These are phyloP conservation scores for Cochlearia excelsa DNA, from an alignment of 345 rosid species.

Conservation along the genomic window DNA sequence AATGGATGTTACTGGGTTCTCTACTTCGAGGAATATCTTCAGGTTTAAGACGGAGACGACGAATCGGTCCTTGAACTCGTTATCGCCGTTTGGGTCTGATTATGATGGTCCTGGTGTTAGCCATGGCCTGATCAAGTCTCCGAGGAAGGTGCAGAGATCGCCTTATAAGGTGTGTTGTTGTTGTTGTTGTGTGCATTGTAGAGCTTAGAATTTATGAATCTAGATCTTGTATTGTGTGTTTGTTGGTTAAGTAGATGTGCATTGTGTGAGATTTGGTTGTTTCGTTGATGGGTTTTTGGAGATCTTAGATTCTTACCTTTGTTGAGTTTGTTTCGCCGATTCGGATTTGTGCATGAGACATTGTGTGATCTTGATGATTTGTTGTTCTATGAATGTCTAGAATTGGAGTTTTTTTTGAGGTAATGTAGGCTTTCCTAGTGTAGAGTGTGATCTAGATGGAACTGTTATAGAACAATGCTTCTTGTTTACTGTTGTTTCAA, in stretches of 20 bases:
- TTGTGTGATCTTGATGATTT: conserved; percentile 21
- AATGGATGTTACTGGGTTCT: conserved; percentile 41
- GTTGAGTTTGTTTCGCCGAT: background rate
- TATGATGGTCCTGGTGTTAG: conserved; percentile 54
- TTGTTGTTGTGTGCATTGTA: background rate
- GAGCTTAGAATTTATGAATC: conserved; percentile 3
- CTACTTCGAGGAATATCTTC: conserved; percentile 62
- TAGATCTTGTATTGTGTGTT: conserved; percentile 8
- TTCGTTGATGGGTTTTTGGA: conserved; percentile 18
- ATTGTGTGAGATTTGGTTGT: background rate
- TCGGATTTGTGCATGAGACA: background rate
- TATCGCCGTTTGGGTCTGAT: conserved; percentile 60
- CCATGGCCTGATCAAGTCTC: conserved; percentile 67
- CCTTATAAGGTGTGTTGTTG: conserved; percentile 68
- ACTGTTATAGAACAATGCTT: conserved; percentile 8
- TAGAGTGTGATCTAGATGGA: background rate
- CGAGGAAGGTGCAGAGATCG: conserved; percentile 84
- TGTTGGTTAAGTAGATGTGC: background rate
- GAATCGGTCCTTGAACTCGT: conserved; percentile 49
- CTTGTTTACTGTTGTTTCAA: background rate
- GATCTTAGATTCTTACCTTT: background rate
- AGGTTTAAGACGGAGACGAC: conserved; percentile 83
- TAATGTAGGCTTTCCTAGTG: background rate
- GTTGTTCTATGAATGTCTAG: conserved; percentile 16
- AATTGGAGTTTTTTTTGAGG: background rate